Base-by-base conservation (phyloP, 441 rosid species). In the Croton setiger region DNA sequence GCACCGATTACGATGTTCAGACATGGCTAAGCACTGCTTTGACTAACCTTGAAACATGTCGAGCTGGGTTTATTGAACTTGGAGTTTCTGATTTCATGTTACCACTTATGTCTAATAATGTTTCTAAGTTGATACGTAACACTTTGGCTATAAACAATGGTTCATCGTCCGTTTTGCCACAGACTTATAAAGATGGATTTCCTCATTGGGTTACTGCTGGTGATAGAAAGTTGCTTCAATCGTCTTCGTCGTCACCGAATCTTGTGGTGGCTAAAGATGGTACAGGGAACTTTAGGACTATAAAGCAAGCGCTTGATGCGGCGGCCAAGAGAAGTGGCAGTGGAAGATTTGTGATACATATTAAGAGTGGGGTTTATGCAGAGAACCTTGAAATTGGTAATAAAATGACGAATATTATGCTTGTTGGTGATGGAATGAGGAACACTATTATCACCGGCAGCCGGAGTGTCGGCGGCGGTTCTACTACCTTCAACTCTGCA, bases 11-110 rank as follows among this genome's bases (percentile, higher is more conserved):
- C 47, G 98, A 94, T 61, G 66, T 74, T 5, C 97, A 86, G 63
- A 92, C 96, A 5, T 94, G 98, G 98, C 87, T 94, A 35, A 90
- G 98, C 74, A 66, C 97, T 1, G 89, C 97, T 20, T 83, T 88
- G 15, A 91, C 98, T 14, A 87, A 91, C 76, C 78, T 91, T 3
- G 96, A 90, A 47, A 91, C 96, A 0, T 94, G 97, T 69, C 77
- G 85, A 39, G 66, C 81, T 6, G 97, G 98, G 65, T 86, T 86
- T 23, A 48, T 56, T 14, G 93, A 91, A 72, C 83, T 88, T 5
- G 85, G 90, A 4, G 87, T 87, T 31, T 49, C 90, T 0, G 84
- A 87, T 63, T 76, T 67, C 10, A 47, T 82, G 67, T 48, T 85
- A 47, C 93, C 92, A 3, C 82, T 82, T 60, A 86, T 88, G 82